Conservation (phyloP, 164 flowering plant species). For the Vitis cinerea region DNA sequence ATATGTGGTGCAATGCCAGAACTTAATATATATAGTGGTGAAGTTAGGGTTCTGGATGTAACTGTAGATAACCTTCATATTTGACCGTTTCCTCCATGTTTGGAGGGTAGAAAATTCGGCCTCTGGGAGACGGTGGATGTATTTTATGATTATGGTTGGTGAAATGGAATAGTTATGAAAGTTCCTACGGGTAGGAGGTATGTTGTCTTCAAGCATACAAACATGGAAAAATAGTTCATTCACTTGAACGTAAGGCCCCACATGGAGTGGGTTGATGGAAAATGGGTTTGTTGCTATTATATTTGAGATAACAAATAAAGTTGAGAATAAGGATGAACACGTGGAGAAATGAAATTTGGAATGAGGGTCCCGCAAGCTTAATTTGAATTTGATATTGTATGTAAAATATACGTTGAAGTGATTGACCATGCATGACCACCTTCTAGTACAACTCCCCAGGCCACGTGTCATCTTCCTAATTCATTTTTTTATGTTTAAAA, state of each 20-base stretch:
- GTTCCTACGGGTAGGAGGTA: conserved; percentile 30
- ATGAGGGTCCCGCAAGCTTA: too few relatives aligned
- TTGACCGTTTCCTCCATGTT: conserved; percentile 37
- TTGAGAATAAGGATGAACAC: too few relatives aligned
- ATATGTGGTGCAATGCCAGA: conserved; percentile 24
- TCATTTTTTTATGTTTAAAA: too few relatives aligned
- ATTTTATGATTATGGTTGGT: conserved; percentile 35
- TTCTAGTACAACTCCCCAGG: too few relatives aligned
- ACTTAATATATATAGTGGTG: conserved; percentile 3
- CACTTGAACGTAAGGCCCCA: conserved; percentile 34
- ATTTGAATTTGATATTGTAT: too few relatives aligned
- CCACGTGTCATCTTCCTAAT: too few relatives aligned
- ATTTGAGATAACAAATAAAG: too few relatives aligned
- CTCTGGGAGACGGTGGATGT: conserved; percentile 46
- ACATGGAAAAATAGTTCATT: conserved; percentile 24
- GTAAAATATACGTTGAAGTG: too few relatives aligned
- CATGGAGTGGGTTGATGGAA: conserved; percentile 45
- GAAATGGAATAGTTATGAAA: conserved; percentile 43
- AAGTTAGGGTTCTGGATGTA: conserved; percentile 4
- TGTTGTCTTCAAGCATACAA: conserved; percentile 27
- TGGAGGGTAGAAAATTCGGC: conserved; percentile 18
- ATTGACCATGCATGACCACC: too few relatives aligned
- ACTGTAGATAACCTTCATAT: conserved; percentile 30
- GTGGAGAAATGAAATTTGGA: too few relatives aligned
- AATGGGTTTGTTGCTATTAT: conserved; percentile 28